Base-by-base conservation (phyloP, 192 early-diverging fungal genomes). In the Umbelopsis ramanniana region DNA sequence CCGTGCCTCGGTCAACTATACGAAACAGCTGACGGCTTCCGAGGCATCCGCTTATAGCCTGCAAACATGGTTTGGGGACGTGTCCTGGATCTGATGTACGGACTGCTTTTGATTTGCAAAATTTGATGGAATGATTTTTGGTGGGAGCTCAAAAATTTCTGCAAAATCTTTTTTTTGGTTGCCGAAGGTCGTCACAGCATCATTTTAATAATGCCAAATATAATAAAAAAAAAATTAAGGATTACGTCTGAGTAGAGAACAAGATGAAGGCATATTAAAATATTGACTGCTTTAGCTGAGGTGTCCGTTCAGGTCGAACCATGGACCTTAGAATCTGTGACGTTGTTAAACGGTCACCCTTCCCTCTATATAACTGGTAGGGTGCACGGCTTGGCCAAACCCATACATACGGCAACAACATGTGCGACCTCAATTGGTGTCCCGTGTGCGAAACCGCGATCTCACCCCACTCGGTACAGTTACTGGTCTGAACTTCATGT, bases 341-440 rank as follows among this genome's bases (percentile, higher is more conserved):
- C 29, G 29, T 29, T 29, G 1, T 29, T 29, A 1, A 29, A 29
- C 1, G 29, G 29, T 29, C 29, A 29, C 3, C 29, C 29, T 3
- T 29, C 29, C 29, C 29, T 29, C 29, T 29, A 29, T 23, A 26
- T 73, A 47, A 74, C 29, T 23, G 14, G 15, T 19, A 14, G 46
- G n/a, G 53, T 14, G 29, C 66, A 15, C 15, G 19, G 29, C 29
- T 2, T n/a, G 3, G 29, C 29, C 29, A 29, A 29, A 3, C 29
- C 29, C 1, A 29, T 29, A 1, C 1, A 29, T 29, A 1, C 29
- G 29, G 29, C 15, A 50, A 71, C 40, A 11, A 53, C 35, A 79
- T 79, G 77, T 66, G 69, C 26, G 73, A 79, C 66, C 33, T 74
- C 7, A 74, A 79, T 43, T 79, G 77, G 77, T 79, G 77, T 69